Percentiles rank a stretch among this genome's conserved stretches.
Conservation (phyloP, 495 filamentous ascomycete species). For the Aspergillus nidulans region DNA sequence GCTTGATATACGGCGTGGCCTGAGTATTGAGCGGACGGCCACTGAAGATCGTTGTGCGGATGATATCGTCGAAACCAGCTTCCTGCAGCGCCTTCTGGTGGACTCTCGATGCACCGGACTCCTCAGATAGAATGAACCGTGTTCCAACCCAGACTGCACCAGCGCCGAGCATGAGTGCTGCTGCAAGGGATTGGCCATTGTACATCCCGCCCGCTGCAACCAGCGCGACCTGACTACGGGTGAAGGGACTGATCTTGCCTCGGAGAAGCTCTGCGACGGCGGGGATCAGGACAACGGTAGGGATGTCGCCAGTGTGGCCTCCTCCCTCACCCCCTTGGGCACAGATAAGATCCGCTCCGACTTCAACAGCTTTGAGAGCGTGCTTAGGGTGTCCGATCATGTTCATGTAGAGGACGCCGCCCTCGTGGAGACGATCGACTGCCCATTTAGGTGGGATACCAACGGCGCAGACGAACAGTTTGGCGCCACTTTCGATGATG, state of each 20-base stretch:
- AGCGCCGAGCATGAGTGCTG: slow-evolving; percentile 88
- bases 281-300: slow-evolving; percentile 83
- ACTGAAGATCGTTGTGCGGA: slow-evolving; percentile 96
- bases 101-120: slow-evolving; percentile 86
- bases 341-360: slow-evolving; percentile 87
- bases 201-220: slow-evolving; percentile 91
- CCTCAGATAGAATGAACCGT: slow-evolving; percentile 86
- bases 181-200: slow-evolving; percentile 86
- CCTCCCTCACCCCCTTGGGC: slow-evolving; percentile 90
- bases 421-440: slow-evolving; percentile 81
- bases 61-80: slow-evolving; percentile 85
- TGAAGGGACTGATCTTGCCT: slow-evolving; percentile 80
- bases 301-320: slow-evolving; percentile 89
- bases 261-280: slow-evolving; percentile 78
- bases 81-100: slow-evolving; percentile 96
- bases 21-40: slow-evolving; percentile 89
- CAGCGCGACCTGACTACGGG: slow-evolving; percentile 78
- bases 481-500: slow-evolving; percentile 84
- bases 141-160: slow-evolving; percentile 95
- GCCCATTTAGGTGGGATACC: slow-evolving; percentile 85
- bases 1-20: slow-evolving; percentile 83
- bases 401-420: slow-evolving; percentile 96
- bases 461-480: slow-evolving; percentile 93
- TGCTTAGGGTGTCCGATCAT: slow-evolving; percentile 99
- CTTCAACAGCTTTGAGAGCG: slow-evolving; percentile 84